These are phyloP conservation scores for Bertia moriformis DNA, from an alignment of 2,329 filamentous ascomycete genomes.

Conservation along the genomic window DNA sequence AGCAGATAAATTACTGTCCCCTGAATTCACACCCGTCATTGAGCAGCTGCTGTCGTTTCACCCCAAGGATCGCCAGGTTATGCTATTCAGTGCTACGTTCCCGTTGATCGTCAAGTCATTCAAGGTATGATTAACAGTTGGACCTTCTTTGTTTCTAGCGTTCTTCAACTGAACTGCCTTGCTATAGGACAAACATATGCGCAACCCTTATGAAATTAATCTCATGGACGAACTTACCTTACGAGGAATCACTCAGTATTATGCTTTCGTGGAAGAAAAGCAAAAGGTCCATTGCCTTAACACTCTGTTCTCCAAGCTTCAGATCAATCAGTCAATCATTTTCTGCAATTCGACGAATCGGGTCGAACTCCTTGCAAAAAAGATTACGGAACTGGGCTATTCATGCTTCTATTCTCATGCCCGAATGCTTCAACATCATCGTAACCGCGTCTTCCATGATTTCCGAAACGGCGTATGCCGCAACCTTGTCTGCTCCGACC, in stretches of 20 bases:
- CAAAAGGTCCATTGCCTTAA: constrained; percentile 98
- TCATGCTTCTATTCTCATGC: constrained; percentile 99
- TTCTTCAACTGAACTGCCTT: background rate
- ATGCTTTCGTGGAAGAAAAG: constrained; percentile 97
- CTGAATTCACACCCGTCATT: constrained; percentile 93
- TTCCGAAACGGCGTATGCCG: constrained; percentile 96
- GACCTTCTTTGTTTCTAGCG: background rate
- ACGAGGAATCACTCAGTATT: constrained; percentile 96
- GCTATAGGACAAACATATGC: constrained; percentile 83
- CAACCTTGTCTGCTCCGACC: constrained; percentile 93
- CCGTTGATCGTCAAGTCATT: constrained; percentile 94
- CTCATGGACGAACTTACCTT: constrained; percentile 98
- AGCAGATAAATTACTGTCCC: constrained; percentile 90
- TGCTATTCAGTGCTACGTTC: constrained; percentile 98
- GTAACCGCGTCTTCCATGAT: constrained; percentile 97
- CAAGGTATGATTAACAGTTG: constrained; percentile 33
- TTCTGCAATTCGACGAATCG: constrained; percentile 99
- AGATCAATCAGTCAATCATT: constrained; percentile 99
- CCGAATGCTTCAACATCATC: constrained; percentile 90
- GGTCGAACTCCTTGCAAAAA: constrained; percentile 93
- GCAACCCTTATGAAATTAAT: constrained; percentile 92
- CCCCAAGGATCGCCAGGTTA: constrained; percentile 93
- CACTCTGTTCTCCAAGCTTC: constrained; percentile 94
- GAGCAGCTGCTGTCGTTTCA: constrained; percentile 92
- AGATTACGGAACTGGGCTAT: constrained; percentile 97